Conservation (phyloP, 805 yeast genomes). For the Brettanomyces sp. region DNA sequence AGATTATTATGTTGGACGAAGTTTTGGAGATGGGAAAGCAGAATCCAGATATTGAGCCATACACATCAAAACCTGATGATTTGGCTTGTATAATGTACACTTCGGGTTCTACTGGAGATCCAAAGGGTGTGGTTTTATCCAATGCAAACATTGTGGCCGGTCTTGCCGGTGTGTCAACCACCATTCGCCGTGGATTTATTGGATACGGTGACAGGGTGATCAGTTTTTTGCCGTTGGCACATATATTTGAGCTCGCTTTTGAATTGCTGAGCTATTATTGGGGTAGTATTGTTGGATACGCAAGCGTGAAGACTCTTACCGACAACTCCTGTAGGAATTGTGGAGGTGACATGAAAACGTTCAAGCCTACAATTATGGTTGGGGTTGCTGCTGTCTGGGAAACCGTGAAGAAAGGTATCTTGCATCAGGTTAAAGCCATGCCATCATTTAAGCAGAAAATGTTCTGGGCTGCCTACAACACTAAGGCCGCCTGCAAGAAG, state of each 20-base stretch:
- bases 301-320: conserved; percentile 82
- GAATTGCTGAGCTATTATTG: conserved; percentile 75
- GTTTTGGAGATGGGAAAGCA: conserved; percentile 52
- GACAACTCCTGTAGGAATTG: conserved; percentile 78
- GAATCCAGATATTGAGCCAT: conserved; percentile 28
- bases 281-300: conserved; percentile 90
- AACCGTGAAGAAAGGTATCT: conserved; percentile 83
- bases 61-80: conserved; percentile 48
- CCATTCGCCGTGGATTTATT: conserved; percentile 45
- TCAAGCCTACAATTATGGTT: conserved; percentile 89
- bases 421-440: conserved; percentile 59
- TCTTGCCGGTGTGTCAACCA: conserved; percentile 68
- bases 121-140: conserved; percentile 71
- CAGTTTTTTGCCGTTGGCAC: conserved; percentile 91
- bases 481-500: conserved; percentile 55
- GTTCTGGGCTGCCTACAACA: conserved; percentile 81
- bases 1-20: conserved; percentile 57
- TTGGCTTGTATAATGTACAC: conserved; percentile 77
- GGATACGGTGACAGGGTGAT: conserved; percentile 59
- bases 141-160: conserved; percentile 73
- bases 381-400: conserved; percentile 99
- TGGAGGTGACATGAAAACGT: conserved; percentile 77
- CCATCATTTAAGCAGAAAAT: conserved; percentile 64
- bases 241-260: conserved; percentile 85
- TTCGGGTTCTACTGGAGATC: conserved; percentile 79